Percentiles rank a stretch among this genome's conserved stretches.
phyloP scores from a whole-genome alignment of 257 asterid species.

The Cinchona pubescens region DNA sequence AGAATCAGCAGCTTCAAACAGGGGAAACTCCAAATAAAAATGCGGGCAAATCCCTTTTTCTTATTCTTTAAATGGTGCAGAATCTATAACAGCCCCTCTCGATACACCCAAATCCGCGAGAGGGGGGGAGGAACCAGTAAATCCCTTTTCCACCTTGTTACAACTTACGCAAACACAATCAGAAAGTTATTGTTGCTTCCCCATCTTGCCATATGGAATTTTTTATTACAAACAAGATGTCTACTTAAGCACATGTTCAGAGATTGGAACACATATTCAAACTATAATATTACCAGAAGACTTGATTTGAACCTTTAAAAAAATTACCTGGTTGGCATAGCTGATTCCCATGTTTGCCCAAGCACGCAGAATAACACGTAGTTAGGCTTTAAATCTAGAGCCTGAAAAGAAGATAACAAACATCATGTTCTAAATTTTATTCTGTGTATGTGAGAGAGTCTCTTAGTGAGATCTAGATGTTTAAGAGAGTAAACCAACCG shows the following conservation, averaged over 20 bases:
- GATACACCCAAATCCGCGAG: neutral
- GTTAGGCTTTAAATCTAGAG: constrained; percentile 92
- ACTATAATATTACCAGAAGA: neutral
- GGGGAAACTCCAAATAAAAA: neutral
- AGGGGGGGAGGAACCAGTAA: neutral
- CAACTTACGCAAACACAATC: too few species aligned
- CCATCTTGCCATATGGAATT: neutral
- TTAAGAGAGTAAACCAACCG: too few species aligned
- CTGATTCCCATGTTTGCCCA: constrained; percentile 99
- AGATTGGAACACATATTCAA: neutral
- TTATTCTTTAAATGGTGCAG: neutral
- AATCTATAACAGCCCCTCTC: neutral
- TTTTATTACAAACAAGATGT: neutral
- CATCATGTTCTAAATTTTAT: neutral
- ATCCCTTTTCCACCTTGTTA: neutral
- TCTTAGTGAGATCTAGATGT: too few species aligned
- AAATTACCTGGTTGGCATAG: constrained; percentile 97
- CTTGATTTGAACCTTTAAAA: constrained; percentile 3
- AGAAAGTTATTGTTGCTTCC: neutral
- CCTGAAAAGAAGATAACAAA: constrained; percentile 47
- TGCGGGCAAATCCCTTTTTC: neutral
- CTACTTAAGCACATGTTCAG: too few species aligned
- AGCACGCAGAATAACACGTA: constrained; percentile 98
- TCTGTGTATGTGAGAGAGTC: neutral
- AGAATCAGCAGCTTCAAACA: neutral